Evolutionary conservation across 352 stramenopile genomes (phyloP), one percentile per base, ranked within the genome.

Genomic region (Globisporangium megalacanthum): DNA sequence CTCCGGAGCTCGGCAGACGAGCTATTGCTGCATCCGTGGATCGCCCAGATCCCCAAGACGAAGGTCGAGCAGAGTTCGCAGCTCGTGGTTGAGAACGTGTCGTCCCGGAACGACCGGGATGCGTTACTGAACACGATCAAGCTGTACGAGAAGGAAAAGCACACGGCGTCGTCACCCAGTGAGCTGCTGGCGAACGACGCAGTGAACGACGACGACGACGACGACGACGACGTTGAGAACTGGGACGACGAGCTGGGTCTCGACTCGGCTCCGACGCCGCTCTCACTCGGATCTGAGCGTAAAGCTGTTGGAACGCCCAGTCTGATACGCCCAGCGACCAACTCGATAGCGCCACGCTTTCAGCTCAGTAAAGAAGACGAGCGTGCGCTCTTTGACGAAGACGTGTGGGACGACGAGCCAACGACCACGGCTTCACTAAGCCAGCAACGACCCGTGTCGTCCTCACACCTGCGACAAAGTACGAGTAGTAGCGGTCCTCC

Each of bases 1-100:
- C 66, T 96, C 35, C 74, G 89, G 50, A 72, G 69, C 31, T 94
- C 83, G 5, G 90, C 90, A 0, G 75, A 87, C 7, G 86, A 98
- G 54, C 77, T 98, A 47, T 70, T 98, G 4, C 54, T 56, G 36
- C 88, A 97, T 58, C 89, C 90, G 25, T 98, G 92, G 92, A 95
- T 97, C 53, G 75, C 80, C 4, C 83, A 92, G 54, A 94, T 94
- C 58, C 86, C 84, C 0, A 85, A 86, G 37, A 94, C 85, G 57
- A 95, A 95, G 59, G 80, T 95, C 9, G 83, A 94, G 35, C 83
- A 95, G 65, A 95, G 83, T 56, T 86, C 85, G 6, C 85, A 92
- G 57, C 67, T 89, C 17, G 77, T 95, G n/a, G 64, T 65, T 25
- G 76, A 89, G 49, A 86, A 74, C 47, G 83, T 93, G 20, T 88